These are phyloP conservation scores for Stygiomarasmius scandens DNA, from an alignment of 1,284 basidiomycete species.

Conservation along the genomic window DNA sequence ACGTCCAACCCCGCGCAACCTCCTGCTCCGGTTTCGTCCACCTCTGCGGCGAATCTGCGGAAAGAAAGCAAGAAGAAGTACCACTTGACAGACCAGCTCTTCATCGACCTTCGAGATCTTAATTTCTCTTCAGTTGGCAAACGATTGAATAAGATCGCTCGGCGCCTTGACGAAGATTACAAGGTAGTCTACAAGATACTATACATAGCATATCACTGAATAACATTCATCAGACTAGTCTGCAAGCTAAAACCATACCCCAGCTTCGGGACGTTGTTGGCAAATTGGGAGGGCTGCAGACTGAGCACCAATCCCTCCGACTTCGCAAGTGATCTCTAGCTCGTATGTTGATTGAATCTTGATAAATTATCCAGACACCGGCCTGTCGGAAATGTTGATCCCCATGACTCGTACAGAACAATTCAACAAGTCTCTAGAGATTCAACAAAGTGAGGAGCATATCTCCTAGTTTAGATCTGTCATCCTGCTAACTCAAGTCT, in stretches of 20 bases:
- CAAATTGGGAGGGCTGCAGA: conserved; percentile 88
- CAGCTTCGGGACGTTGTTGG: conserved; percentile 96
- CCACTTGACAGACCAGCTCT: conserved; percentile 85
- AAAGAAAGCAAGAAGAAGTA: conserved; percentile 89
- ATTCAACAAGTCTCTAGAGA: conserved; percentile 92
- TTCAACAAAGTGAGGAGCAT: conserved; percentile 95
- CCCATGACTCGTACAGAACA: conserved; percentile 84
- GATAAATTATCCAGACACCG: conserved; percentile 70
- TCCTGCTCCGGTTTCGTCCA: conserved; percentile 40
- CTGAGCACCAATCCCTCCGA: conserved; percentile 86
- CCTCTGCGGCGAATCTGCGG: conserved; percentile 47
- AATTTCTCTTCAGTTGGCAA: conserved; percentile 95
- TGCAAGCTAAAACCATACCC: conserved; percentile 88
- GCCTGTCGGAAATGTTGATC: conserved; percentile 89
- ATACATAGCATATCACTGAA: neutral
- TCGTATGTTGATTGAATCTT: conserved; percentile 2
- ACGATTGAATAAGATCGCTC: conserved; percentile 81
- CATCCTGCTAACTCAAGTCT: conserved; percentile 14
- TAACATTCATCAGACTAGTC: conserved; percentile 49
- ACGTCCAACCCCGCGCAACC: conserved; percentile 44
- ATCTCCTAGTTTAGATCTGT: conserved; percentile 6
- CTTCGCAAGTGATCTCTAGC: conserved; percentile 60
- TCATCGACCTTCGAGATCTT: conserved; percentile 83
- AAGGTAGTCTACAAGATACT: conserved; percentile 54
- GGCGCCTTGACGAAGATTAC: conserved; percentile 89